Conservation (phyloP, 2,329 filamentous ascomycete species). For the Blastomyces percursus region DNA sequence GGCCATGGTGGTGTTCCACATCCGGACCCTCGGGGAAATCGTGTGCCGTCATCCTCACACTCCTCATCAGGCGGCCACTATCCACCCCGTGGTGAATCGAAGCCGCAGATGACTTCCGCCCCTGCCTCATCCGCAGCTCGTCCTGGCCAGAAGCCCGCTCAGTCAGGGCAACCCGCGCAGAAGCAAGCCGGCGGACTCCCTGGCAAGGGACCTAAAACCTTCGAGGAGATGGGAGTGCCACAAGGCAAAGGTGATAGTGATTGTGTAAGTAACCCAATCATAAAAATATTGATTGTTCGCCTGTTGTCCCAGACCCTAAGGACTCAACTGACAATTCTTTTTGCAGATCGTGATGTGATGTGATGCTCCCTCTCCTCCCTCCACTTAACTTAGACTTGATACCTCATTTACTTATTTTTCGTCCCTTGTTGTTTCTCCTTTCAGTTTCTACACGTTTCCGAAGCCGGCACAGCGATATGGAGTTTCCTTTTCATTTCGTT, state of each 20-base stretch:
- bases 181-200: slow-evolving; percentile 32
- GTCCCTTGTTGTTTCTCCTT: neutral
- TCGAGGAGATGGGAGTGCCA: slow-evolving; percentile 96
- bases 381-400: neutral
- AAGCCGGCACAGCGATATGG: slow-evolving; percentile 6
- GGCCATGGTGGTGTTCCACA: slow-evolving; percentile 17
- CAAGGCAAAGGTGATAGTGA: slow-evolving; percentile 72
- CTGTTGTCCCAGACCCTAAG: neutral
- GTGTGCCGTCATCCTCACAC: neutral
- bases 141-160: slow-evolving; percentile 27
- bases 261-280: slow-evolving; percentile 54
- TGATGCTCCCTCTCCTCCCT: neutral
- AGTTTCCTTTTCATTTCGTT: slow-evolving; percentile 2
- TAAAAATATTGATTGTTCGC: neutral
- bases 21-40: neutral
- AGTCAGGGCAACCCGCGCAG: slow-evolving; percentile 12
- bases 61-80: slow-evolving; percentile 3
- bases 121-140: slow-evolving; percentile 21
- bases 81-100: slow-evolving; percentile 12
- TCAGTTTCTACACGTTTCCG: neutral
- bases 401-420: neutral
- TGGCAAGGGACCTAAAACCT: slow-evolving; percentile 79
- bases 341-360: slow-evolving; percentile 19
- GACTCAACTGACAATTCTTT: slow-evolving; percentile 1
- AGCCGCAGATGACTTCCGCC: slow-evolving; percentile 7